Evolutionary conservation across 2,329 filamentous ascomycete species (phyloP).

Genomic region (Chrysosporium queenslandicum): DNA sequence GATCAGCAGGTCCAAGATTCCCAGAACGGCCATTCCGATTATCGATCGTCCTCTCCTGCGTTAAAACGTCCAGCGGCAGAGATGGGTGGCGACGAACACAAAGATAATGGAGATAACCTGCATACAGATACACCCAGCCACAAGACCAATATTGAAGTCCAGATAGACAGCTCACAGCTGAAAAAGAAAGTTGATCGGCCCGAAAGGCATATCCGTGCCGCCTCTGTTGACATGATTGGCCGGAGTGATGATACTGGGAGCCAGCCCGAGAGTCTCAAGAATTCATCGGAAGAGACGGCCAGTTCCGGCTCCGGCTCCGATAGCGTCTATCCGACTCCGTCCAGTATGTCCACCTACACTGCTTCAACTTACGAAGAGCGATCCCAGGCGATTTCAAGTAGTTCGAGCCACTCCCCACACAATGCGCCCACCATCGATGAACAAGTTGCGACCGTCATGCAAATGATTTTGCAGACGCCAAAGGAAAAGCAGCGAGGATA

Average conservation of each 20-base stretch:
- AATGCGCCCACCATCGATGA: slow-evolving; percentile 47
- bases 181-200: slow-evolving; percentile 16
- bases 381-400: slow-evolving; percentile 16
- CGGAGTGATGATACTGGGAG: slow-evolving; percentile 19
- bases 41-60: slow-evolving; percentile 40
- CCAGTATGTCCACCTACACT: slow-evolving; percentile 31
- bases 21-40: background rate
- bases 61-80: slow-evolving; percentile 45
- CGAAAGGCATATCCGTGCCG: slow-evolving; percentile 23
- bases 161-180: slow-evolving; percentile 28
- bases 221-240: slow-evolving; percentile 39
- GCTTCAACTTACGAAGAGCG: slow-evolving; percentile 24
- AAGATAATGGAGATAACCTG: slow-evolving; percentile 20
- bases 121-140: slow-evolving; percentile 19
- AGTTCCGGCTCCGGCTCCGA: slow-evolving; percentile 27
- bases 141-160: slow-evolving; percentile 18
- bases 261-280: slow-evolving; percentile 7
- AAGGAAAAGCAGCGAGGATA: slow-evolving; percentile 66
- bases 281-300: slow-evolving; percentile 24
- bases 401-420: slow-evolving; percentile 12
- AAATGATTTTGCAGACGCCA: slow-evolving; percentile 46
- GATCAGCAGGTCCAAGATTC: slow-evolving; percentile 28
- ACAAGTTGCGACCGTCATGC: slow-evolving; percentile 64
- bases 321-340: slow-evolving; percentile 31
- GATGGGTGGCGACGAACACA: slow-evolving; percentile 39